Evolutionary conservation across 768 basidiomycete species (phyloP).

Genomic region (Termitomyces sp.): DNA sequence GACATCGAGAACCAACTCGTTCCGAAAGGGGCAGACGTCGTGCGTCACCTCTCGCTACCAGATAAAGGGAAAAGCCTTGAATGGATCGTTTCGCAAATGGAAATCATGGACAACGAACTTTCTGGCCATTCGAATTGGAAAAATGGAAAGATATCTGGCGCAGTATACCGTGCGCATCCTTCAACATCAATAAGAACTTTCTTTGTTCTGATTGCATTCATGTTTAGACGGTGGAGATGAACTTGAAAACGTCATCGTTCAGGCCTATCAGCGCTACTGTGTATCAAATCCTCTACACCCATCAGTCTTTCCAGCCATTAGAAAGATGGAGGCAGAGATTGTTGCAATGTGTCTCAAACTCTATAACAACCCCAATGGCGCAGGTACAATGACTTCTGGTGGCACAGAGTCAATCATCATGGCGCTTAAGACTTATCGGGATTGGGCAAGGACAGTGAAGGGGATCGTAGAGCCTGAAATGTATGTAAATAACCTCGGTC

Average conservation of each 20-base stretch:
- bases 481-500: slow-evolving; percentile 37
- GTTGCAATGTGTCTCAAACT: slow-evolving; percentile 82
- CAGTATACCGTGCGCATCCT: slow-evolving; percentile 69
- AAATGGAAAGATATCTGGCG: slow-evolving; percentile 75
- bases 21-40: slow-evolving; percentile 55
- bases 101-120: slow-evolving; percentile 65
- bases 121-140: slow-evolving; percentile 48
- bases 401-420: slow-evolving; percentile 97
- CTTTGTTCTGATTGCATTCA: background rate
- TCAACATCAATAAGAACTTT: background rate
- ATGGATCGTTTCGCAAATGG: slow-evolving; percentile 78
- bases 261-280: slow-evolving; percentile 77
- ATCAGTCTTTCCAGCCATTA: slow-evolving; percentile 85
- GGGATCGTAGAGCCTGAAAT: slow-evolving; percentile 92
- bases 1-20: slow-evolving; percentile 67
- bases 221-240: slow-evolving; percentile 76
- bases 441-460: slow-evolving; percentile 83
- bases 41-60: slow-evolving; percentile 64
- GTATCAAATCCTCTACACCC: slow-evolving; percentile 91
- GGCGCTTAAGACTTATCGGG: slow-evolving; percentile 91
- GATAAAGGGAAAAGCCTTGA: slow-evolving; percentile 55
- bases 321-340: slow-evolving; percentile 97
- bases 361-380: slow-evolving; percentile 81
- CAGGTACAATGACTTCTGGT: slow-evolving; percentile 90
- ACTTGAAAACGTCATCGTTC: slow-evolving; percentile 68